Evolutionary conservation across 495 filamentous ascomycete species (phyloP).

Genomic region (Tirmania nivea): DNA sequence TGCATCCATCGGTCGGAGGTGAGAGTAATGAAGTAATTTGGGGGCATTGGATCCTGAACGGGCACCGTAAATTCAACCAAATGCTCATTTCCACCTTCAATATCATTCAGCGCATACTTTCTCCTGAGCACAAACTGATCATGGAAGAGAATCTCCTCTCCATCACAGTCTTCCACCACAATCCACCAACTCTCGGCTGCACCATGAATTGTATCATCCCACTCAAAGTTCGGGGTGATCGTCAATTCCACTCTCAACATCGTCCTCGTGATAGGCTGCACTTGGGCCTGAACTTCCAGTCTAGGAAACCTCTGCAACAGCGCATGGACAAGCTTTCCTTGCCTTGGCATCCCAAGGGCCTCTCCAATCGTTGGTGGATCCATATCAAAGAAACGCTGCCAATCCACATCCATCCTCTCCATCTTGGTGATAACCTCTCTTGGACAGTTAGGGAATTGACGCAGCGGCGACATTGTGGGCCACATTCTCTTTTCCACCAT

Average conservation of each 20-base stretch:
- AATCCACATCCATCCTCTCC: conserved; percentile 85
- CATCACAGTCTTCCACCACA: conserved; percentile 88
- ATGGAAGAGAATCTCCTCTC: conserved; percentile 86
- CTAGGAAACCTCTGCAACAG: conserved; percentile 84
- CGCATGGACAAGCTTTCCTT: conserved; percentile 63
- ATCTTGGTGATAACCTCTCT: conserved; percentile 75
- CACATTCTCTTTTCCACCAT: conserved; percentile 99
- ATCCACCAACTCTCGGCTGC: conserved; percentile 88
- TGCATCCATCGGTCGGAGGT: conserved; percentile 96
- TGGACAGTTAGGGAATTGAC: conserved; percentile 69
- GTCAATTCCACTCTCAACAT: conserved; percentile 88
- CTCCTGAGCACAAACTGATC: conserved; percentile 82
- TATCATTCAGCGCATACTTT: conserved; percentile 48
- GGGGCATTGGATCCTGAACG: conserved; percentile 92
- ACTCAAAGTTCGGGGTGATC: conserved; percentile 87
- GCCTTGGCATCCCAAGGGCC: conserved; percentile 53
- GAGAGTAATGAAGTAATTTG: conserved; percentile 91
- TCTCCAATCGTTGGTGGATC: conserved; percentile 96
- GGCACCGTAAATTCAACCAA: conserved; percentile 94
- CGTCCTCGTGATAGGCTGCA: conserved; percentile 83
- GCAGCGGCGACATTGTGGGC: conserved; percentile 89
- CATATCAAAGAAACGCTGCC: conserved; percentile 81
- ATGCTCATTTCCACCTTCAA: conserved; percentile 62
- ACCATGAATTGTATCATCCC: conserved; percentile 81
- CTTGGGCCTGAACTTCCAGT: conserved; percentile 73